Conservation (phyloP, 1,139 yeast genomes). For the Geotrichum bryndzae region DNA sequence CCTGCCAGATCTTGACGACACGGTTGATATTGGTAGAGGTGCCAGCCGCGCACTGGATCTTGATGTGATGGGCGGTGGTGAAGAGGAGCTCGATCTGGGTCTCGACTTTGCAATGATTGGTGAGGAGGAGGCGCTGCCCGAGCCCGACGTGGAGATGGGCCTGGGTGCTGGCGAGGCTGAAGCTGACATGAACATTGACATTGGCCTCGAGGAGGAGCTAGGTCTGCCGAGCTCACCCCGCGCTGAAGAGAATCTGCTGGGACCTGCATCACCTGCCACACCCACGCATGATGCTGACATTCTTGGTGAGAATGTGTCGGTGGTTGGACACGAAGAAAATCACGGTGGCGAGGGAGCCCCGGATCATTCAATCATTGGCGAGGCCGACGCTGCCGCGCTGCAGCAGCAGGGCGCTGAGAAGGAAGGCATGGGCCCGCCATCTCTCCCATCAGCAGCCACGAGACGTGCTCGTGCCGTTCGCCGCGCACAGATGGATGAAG, state of each 20-base stretch:
- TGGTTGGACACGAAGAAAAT: background rate
- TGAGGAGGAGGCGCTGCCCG: constrained; percentile 14
- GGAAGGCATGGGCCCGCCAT: constrained; percentile 1
- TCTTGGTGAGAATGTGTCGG: constrained; percentile 16
- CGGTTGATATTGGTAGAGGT: constrained; percentile 51
- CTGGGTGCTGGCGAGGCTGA: constrained; percentile 7
- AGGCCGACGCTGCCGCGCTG: constrained; percentile 14
- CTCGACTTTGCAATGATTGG: constrained; percentile 14
- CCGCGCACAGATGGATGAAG: constrained; percentile 16
- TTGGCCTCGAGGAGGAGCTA: constrained; percentile 13
- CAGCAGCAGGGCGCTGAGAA: constrained; percentile 2
- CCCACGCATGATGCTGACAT: constrained; percentile 16
- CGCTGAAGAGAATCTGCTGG: constrained; percentile 11
- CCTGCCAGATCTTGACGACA: constrained; percentile 27
- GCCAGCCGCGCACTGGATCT: constrained; percentile 20
- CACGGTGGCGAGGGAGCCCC: constrained; percentile 3
- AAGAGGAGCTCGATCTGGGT: constrained; percentile 17
- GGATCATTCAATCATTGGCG: constrained; percentile 8
- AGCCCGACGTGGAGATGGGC: too few relatives aligned
- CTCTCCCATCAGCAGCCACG: background rate
- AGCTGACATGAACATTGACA: constrained; percentile 10
- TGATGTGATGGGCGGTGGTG: constrained; percentile 18
- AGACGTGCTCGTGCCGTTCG: constrained; percentile 8
- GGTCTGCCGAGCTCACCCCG: constrained; percentile 13
- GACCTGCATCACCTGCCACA: constrained; percentile 11